A percentile compares a stretch with the other conserved stretches of the same genome.
phyloP scores from a whole-genome alignment of 2,329 filamentous ascomycete genomes.

The Elsinoe perseae region DNA sequence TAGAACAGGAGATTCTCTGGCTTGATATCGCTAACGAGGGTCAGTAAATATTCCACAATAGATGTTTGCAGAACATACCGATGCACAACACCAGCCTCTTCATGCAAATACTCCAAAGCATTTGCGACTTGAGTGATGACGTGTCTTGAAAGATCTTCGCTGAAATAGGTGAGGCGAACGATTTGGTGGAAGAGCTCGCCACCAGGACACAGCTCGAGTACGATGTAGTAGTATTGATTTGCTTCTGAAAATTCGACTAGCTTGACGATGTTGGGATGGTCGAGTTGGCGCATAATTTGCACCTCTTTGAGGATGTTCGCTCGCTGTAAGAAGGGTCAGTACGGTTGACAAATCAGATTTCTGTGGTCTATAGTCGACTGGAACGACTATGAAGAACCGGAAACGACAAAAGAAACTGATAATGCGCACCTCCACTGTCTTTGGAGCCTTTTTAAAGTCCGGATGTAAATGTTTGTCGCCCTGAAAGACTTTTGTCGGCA shows the following conservation, averaged over 20 bases:
- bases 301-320: constrained; percentile 98
- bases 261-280: constrained; percentile 93
- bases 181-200: constrained; percentile 98
- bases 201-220: constrained; percentile 88
- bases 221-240: constrained; percentile 92
- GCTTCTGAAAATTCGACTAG: constrained; percentile 92
- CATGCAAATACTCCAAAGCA: constrained; percentile 86
- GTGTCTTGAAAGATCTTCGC: constrained; percentile 87
- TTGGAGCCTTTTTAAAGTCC: constrained; percentile 82
- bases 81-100: constrained; percentile 91
- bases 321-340: constrained; percentile 57
- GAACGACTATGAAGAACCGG: constrained; percentile 12
- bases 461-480: constrained; percentile 88
- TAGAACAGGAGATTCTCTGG: constrained; percentile 95
- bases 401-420: constrained; percentile 22
- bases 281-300: constrained; percentile 93
- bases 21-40: constrained; percentile 75
- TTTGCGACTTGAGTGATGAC: constrained; percentile 95
- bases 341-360: constrained; percentile 19
- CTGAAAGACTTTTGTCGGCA: constrained; percentile 55
- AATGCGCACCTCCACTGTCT: constrained; percentile 91
- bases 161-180: constrained; percentile 95
- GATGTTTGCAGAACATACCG: constrained; percentile 53
- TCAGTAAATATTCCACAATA: constrained; percentile 26
- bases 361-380: constrained; percentile 21